These are phyloP conservation scores for Delonix regia DNA, from an alignment of 306 rosid genomes.

Conservation along the genomic window DNA sequence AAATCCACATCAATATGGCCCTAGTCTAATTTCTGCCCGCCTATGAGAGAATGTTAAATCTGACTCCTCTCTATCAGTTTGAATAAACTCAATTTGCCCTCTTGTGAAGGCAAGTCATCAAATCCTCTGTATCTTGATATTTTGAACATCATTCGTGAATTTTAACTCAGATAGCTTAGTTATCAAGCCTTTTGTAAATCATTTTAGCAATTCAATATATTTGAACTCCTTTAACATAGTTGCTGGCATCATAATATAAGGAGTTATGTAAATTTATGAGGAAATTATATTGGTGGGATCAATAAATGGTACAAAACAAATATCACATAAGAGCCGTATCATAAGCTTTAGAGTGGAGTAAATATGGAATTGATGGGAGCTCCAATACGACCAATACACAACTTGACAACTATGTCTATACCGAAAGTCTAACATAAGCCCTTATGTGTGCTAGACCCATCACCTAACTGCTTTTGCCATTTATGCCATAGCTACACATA, in stretches of 20 bases:
- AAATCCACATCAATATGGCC: conserved; percentile 35
- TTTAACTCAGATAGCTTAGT: background rate
- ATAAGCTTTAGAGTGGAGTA: conserved; percentile 17
- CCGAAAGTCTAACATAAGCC: background rate
- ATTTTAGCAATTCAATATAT: background rate
- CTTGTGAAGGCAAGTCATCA: background rate
- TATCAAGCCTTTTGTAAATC: background rate
- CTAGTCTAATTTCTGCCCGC: conserved; percentile 24
- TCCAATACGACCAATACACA: background rate
- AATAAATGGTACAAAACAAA: conserved; percentile 20
- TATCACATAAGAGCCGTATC: background rate
- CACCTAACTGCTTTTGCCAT: conserved; percentile 21
- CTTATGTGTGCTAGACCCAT: conserved; percentile 12
- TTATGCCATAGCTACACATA: conserved; percentile 28
- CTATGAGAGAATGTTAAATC: conserved; percentile 14
- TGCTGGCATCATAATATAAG: background rate
- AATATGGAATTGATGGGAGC: conserved; percentile 15
- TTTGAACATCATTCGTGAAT: background rate
- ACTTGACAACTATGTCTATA: conserved; percentile 5
- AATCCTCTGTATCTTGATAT: background rate
- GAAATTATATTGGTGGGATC: background rate
- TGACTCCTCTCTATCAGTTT: background rate
- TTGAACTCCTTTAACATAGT: background rate
- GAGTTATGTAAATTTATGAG: background rate
- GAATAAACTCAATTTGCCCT: background rate